A percentile compares a stretch with the other conserved stretches of the same genome.
phyloP scores from a whole-genome alignment of 495 filamentous ascomycete species.

The Hyaloscypha hepaticicola region DNA sequence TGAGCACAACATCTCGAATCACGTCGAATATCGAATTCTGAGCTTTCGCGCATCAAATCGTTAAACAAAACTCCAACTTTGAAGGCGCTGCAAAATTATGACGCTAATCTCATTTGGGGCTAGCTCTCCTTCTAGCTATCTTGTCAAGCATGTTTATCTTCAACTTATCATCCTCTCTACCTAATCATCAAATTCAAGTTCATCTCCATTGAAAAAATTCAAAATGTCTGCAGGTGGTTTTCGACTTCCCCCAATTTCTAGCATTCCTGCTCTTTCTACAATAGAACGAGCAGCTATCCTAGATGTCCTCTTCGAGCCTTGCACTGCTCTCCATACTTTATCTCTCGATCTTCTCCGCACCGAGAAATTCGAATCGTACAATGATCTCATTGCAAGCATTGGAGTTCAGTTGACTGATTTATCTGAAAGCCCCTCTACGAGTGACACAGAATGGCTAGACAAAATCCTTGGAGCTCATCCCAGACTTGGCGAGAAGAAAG shows the following conservation, averaged over 20 bases:
- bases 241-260: conserved; percentile 50
- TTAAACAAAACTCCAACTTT: conserved; percentile 13
- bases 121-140: background rate
- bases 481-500: conserved; percentile 75
- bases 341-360: conserved; percentile 63
- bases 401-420: conserved; percentile 55
- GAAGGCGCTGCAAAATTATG: conserved; percentile 11
- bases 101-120: conserved; percentile 12
- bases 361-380: conserved; percentile 61
- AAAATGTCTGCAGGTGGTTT: conserved; percentile 33
- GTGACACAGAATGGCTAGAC: conserved; percentile 57
- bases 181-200: background rate
- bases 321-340: conserved; percentile 68
- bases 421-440: conserved; percentile 48
- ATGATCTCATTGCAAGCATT: conserved; percentile 58
- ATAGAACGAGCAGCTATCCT: conserved; percentile 61
- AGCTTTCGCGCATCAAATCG: conserved; percentile 23
- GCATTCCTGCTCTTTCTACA: conserved; percentile 54
- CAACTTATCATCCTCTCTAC: background rate
- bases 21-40: conserved; percentile 28
- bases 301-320: conserved; percentile 87
- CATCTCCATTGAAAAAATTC: background rate
- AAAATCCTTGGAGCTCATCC: conserved; percentile 86
- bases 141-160: conserved; percentile 1
- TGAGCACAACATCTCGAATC: conserved; percentile 66